Base-by-base conservation (phyloP, 805 yeast genomes). In the Ogataea pini region DNA sequence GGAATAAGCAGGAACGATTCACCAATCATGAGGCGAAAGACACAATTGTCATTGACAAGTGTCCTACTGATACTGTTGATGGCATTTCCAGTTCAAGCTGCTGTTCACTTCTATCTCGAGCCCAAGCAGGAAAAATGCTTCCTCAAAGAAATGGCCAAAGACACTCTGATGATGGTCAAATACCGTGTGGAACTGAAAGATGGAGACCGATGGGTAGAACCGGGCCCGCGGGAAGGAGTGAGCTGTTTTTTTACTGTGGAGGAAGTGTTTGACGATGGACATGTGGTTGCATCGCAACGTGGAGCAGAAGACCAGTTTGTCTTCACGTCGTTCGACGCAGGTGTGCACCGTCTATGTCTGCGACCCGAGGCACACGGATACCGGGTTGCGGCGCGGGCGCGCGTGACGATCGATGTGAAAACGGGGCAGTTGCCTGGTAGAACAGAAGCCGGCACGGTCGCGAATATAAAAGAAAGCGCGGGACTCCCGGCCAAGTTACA, bases 311-410 rank as follows among this genome's bases (percentile, higher is more conserved):
- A 65, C 33, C 84, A 83, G 52, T 86, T 89, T 67, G 77, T 90
- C 25, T 90, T 88, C 72, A 85, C 91, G 10, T 86, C 97, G 1
- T 70, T 82, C 39, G 96, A 86, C 46, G 72, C 85, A 9, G 97
- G 97, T 32, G 95, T 87, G 64, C 97, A 90, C 73, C 76, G 77
- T 59, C 76, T 91, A 59, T 90, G 97, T 70, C 71, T 90, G 57
- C 70, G 69, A 18, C 81, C 82, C 22, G 55, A 56, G 40, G 42
- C 56, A 14, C 51, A 47, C 8, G 66, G 67, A 6, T 63, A 62
- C 52, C 57, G 67, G 16, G 73, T 79, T 50, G 78, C 79, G 60
- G 72, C 75, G 56, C 72, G 71, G 49, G 79, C 83, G 48, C 76
- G 83, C 60, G 72, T 83, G 46, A 76, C 77, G 50, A 74, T 90